phyloP scores from a whole-genome alignment of 345 rosid species.

The Rhodamnia argentea region DNA sequence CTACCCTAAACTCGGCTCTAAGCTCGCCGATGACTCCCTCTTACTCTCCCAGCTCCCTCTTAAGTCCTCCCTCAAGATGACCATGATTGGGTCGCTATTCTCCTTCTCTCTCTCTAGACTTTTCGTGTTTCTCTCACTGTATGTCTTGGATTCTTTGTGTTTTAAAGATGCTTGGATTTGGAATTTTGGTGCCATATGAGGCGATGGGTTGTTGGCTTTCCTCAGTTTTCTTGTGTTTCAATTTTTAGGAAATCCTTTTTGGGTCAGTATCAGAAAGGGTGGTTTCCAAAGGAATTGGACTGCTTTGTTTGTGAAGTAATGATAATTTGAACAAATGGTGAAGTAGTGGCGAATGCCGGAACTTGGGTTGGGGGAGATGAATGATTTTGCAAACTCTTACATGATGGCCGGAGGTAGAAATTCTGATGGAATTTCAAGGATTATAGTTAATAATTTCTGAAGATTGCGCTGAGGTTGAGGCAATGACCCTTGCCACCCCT shows the following conservation, averaged over 20 bases:
- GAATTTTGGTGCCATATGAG: not conserved
- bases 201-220: not conserved
- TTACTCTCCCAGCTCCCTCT: slow-evolving; percentile 70
- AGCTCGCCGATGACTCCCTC: slow-evolving; percentile 66
- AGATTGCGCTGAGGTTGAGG: no score
- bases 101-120: not conserved
- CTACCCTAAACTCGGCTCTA: slow-evolving; percentile 81
- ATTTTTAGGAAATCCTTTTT: not conserved
- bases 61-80: slow-evolving; percentile 87
- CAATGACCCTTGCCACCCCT: no score
- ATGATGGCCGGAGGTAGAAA: no score
- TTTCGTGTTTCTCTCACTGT: not conserved
- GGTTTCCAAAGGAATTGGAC: not conserved
- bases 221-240: not conserved
- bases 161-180: not conserved
- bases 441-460: no score
- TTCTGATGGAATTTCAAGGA: no score
- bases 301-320: not conserved
- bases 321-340: not conserved
- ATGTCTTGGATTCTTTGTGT: not conserved
- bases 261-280: not conserved
- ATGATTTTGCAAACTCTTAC: no score
- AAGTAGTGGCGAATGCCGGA: not conserved
- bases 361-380: not conserved
- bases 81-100: slow-evolving; percentile 73